Percentiles rank a stretch among this genome's conserved stretches.
Conservation (phyloP, 2,329 filamentous ascomycete species). For the Boeremia lycopersici region DNA sequence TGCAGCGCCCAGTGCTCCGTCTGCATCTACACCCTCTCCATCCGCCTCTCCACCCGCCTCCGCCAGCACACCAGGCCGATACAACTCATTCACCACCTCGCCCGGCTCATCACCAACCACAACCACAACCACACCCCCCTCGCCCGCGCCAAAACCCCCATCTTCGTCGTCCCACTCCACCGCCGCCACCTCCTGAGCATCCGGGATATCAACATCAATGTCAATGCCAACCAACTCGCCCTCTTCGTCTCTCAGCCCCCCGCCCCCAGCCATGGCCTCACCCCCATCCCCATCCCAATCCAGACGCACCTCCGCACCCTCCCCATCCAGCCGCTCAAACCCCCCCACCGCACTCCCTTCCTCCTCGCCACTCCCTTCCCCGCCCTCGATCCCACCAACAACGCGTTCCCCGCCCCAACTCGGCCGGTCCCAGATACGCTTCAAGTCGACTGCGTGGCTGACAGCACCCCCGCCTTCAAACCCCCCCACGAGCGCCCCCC, state of each 20-base stretch:
- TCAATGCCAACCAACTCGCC: not conserved
- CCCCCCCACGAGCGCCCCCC: not conserved
- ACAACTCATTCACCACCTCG: too few species aligned
- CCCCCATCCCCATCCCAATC: too few species aligned
- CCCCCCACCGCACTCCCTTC: not conserved
- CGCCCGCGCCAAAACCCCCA: not conserved
- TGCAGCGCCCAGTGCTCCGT: too few species aligned
- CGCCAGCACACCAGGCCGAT: too few species aligned
- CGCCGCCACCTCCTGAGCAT: not conserved
- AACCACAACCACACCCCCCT: not conserved
- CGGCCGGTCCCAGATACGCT: not conserved
- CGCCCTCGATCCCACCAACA: not conserved
- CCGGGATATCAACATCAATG: not conserved
- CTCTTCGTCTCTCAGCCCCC: not conserved
- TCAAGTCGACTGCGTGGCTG: too few species aligned
- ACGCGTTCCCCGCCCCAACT: slow-evolving; percentile 6
- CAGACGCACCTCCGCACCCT: not conserved
- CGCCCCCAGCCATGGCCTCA: not conserved
- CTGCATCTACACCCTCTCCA: too few species aligned
- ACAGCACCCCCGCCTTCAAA: not conserved
- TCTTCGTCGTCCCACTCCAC: slow-evolving; percentile 7
- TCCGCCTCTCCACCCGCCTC: too few species aligned
- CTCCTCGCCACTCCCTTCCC: not conserved
- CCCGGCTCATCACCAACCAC: not conserved
- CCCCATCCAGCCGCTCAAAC: not conserved